Percentiles rank a stretch among this genome's conserved stretches.
phyloP scores from a whole-genome alignment of 139 green algal genomes.

The Chlorella sp. region DNA sequence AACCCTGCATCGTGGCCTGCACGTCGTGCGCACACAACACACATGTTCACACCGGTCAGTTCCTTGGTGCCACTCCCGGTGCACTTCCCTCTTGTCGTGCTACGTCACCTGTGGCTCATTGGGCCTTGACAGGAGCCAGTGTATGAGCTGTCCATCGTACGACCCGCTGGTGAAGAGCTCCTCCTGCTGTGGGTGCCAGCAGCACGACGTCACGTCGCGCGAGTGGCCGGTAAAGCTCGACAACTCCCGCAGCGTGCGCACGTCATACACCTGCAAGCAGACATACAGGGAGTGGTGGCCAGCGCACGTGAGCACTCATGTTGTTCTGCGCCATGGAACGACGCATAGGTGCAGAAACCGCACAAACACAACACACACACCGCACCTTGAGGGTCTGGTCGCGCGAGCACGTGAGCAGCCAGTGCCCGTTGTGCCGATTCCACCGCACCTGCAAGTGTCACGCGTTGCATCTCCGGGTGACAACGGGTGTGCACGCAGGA shows the following conservation, averaged over 20 bases:
- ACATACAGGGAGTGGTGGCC: background rate
- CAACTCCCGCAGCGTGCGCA: constrained; percentile 66
- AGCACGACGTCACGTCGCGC: constrained; percentile 62
- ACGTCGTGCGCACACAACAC: background rate
- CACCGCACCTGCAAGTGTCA: constrained; percentile 61
- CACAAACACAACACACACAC: background rate
- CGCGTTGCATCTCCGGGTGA: no score
- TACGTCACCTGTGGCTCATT: constrained; percentile 37
- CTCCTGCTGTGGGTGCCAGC: constrained; percentile 88
- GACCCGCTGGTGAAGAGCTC: constrained; percentile 65
- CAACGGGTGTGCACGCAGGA: background rate
- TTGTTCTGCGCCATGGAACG: background rate
- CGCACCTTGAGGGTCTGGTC: constrained; percentile 72
- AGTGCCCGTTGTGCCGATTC: constrained; percentile 81
- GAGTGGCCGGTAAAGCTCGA: constrained; percentile 65
- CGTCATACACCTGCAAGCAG: constrained; percentile 53
- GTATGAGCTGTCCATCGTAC: constrained; percentile 65
- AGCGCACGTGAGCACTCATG: background rate
- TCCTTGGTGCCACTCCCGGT: background rate
- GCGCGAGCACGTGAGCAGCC: constrained; percentile 66
- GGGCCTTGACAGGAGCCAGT: constrained; percentile 64
- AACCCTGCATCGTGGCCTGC: constrained; percentile 47
- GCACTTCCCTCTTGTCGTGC: background rate
- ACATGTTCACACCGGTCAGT: background rate
- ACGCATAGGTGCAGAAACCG: no score